Conservation (phyloP, 129 eudicot genomes). For the Pittosporum tobira region DNA sequence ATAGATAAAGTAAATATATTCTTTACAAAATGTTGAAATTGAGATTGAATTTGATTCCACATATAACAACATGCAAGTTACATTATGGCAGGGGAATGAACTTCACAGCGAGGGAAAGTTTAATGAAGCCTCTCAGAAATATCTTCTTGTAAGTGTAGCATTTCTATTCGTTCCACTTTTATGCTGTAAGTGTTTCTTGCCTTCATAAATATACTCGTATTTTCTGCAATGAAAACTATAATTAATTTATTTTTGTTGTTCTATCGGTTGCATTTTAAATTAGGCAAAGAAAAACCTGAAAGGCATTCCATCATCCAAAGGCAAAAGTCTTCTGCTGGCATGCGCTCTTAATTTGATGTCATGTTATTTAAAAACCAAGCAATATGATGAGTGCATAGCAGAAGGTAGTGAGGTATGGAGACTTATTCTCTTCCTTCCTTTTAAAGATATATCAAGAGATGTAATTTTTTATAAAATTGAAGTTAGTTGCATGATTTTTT, state of each 20-base stretch:
- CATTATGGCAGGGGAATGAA: constrained; percentile 68
- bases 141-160: constrained; percentile 56
- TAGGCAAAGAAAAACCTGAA: constrained; percentile 89
- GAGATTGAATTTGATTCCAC: constrained; percentile 1
- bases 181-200: constrained; percentile 9
- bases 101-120: constrained; percentile 83
- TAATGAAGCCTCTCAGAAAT: constrained; percentile 68
- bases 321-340: constrained; percentile 52
- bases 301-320: constrained; percentile 66
- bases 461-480: neutral
- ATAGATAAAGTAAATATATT: too few relatives aligned
- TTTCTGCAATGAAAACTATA: neutral
- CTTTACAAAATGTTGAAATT: constrained; percentile 2
- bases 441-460: neutral
- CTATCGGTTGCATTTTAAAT: neutral
- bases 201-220: neutral
- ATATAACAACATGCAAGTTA: constrained; percentile 10
- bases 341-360: constrained; percentile 96
- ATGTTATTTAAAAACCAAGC: constrained; percentile 81
- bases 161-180: constrained; percentile 1
- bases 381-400: constrained; percentile 71
- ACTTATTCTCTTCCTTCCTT: constrained; percentile 2
- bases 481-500: neutral
- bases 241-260: neutral
- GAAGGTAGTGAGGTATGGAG: constrained; percentile 89